These are phyloP conservation scores for Porodaedalea pini DNA, from an alignment of 1,284 basidiomycete genomes.

Conservation along the genomic window DNA sequence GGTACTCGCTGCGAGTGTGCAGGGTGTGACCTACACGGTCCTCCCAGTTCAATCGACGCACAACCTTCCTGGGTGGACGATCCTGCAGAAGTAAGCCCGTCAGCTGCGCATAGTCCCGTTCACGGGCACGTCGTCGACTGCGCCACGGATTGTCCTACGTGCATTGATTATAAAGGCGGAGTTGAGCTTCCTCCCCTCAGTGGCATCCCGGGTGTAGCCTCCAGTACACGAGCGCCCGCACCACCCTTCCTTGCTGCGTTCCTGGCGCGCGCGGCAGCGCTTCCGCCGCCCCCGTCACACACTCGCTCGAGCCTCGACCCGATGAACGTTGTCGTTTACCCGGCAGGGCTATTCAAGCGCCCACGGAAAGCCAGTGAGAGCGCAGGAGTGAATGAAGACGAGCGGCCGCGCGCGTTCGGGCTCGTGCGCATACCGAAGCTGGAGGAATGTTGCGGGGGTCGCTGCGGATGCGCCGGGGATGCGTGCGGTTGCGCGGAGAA, in stretches of 20 bases:
- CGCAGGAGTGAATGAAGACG: neutral
- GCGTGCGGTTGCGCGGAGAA: slow-evolving; percentile 48
- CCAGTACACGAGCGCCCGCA: neutral
- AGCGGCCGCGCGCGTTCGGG: slow-evolving; percentile 39
- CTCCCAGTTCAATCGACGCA: slow-evolving; percentile 26
- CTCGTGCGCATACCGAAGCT: slow-evolving; percentile 59
- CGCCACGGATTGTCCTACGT: slow-evolving; percentile 59
- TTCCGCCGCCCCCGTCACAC: slow-evolving; percentile 52
- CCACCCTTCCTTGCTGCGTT: slow-evolving; percentile 51
- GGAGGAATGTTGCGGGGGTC: slow-evolving; percentile 56
- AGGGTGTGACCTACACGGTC: slow-evolving; percentile 66
- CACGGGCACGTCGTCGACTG: slow-evolving; percentile 31
- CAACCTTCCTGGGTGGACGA: slow-evolving; percentile 14
- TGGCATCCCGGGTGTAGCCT: slow-evolving; percentile 22
- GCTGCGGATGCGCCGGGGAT: slow-evolving; percentile 40
- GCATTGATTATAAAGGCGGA: slow-evolving; percentile 50
- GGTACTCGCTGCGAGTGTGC: slow-evolving; percentile 68
- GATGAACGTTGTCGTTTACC: slow-evolving; percentile 47
- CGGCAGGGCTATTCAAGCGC: slow-evolving; percentile 32
- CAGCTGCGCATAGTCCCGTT: neutral
- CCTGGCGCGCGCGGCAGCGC: slow-evolving; percentile 56
- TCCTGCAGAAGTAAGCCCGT: neutral
- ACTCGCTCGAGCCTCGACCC: slow-evolving; percentile 43
- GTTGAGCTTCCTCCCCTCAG: slow-evolving; percentile 37
- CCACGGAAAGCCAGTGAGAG: slow-evolving; percentile 16